A percentile compares a stretch with the other conserved stretches of the same genome.
phyloP scores from a whole-genome alignment of 192 early-diverging fungal genomes.

The Coemansia nantahalensis region DNA sequence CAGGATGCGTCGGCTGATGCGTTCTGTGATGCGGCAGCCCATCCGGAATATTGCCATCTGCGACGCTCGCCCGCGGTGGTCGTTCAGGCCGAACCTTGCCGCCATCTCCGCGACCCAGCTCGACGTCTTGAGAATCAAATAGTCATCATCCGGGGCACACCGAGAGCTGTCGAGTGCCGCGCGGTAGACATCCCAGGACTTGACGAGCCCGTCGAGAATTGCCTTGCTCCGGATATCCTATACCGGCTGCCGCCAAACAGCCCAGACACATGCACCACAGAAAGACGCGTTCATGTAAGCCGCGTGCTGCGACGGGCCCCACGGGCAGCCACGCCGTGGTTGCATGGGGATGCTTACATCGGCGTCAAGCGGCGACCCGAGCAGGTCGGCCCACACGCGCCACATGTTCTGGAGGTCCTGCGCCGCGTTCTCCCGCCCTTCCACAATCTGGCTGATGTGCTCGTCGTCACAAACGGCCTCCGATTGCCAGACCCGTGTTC shows the following conservation, averaged over 20 bases:
- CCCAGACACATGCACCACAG: no score
- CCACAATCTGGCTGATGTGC: slow-evolving; percentile 37
- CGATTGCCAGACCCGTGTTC: slow-evolving; percentile 22
- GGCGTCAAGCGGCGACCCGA: slow-evolving; percentile 28
- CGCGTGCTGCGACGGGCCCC: no score
- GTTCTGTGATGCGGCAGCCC: slow-evolving; percentile 37
- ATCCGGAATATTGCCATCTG: slow-evolving; percentile 43
- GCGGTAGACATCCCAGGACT: slow-evolving; percentile 38
- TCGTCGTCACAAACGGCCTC: slow-evolving; percentile 34
- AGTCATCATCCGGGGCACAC: slow-evolving; percentile 38
- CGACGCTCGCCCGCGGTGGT: slow-evolving; percentile 29
- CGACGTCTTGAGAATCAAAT: slow-evolving; percentile 36
- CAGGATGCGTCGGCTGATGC: slow-evolving; percentile 27
- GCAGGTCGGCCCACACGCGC: slow-evolving; percentile 35
- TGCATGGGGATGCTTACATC: slow-evolving; percentile 8
- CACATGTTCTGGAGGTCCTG: slow-evolving; percentile 27
- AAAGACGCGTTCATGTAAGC: no score
- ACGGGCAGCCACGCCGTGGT: no score
- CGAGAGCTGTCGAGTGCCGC: slow-evolving; percentile 47
- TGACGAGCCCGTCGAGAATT: slow-evolving; percentile 34
- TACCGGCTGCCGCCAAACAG: not conserved
- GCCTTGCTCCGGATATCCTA: slow-evolving; percentile 22
- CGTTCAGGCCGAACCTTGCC: slow-evolving; percentile 25
- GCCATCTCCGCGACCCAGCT: slow-evolving; percentile 42
- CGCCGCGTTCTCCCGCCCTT: slow-evolving; percentile 8